Evolutionary conservation across 176 grass and related monocot genomes (phyloP), one percentile per base, ranked within the genome.

Genomic region (Lolium rigidum): DNA sequence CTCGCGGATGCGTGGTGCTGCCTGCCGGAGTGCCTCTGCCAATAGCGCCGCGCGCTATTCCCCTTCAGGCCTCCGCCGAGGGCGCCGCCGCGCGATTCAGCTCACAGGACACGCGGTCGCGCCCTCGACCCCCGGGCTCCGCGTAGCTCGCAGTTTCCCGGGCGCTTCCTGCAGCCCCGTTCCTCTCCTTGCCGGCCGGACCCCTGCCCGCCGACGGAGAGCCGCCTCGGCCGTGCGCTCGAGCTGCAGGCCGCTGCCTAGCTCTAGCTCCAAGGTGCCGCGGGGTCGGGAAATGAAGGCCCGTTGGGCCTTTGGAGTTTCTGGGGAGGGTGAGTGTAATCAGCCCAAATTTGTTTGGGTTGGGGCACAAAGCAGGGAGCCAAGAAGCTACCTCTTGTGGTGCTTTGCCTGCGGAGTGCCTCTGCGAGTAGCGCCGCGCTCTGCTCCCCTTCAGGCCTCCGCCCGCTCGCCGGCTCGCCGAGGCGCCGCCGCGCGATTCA

Each of bases 151-250:
- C 5, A 31, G 25, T 65, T 15, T 1, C 61, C 11, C 14, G 10
- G 61, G 61, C 1, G 11, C 0, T 13, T 14, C 46, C 46, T 51
- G 21, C 22, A 74, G 71, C 22, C 46, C 13, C 7, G 46, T 15
- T 50, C 13, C 44, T 49, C 44, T 49, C 44, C 13, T 50, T 5
- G 62, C 62, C 26, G 44, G 46, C 46, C 46, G 13, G 8, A 15
- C 71, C 71, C 13, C 44, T 50, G 70, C 70, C 48, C 70, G 70
- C 47, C 71, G 46, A 49, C 22, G 46, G 71, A 51, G 43, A 74
- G 71, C 14, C 71, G 71, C 71, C 46, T 48, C 71, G 3, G 71
- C 71, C 71, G 71, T 46, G 21, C 46, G 22, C 71, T 74, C 13
- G n/a, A 74, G 13, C 22, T 68, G 64, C 64, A 4, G 64, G 22